Conservation (phyloP, 495 filamentous ascomycete genomes). For the Monascus purpureus region DNA sequence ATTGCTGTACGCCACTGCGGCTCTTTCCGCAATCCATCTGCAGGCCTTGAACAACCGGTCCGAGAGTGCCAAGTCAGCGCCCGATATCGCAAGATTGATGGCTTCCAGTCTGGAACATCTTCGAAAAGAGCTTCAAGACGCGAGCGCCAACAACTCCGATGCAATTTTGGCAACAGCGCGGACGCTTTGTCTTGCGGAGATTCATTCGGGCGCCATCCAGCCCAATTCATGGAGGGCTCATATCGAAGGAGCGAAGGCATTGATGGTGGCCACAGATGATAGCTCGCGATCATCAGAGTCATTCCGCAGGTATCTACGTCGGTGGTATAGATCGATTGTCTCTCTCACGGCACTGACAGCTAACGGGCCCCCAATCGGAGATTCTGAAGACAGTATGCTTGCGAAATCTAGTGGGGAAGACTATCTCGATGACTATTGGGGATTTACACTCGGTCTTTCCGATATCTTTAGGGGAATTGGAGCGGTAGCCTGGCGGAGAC, state of each 20-base stretch:
- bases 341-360: conserved; percentile 32
- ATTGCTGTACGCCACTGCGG: conserved; percentile 31
- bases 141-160: conserved; percentile 22
- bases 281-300: conserved; percentile 16
- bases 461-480: conserved; percentile 31
- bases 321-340: conserved; percentile 34
- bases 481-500: conserved; percentile 25
- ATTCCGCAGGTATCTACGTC: conserved; percentile 29
- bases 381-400: conserved; percentile 10
- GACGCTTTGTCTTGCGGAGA: conserved; percentile 34
- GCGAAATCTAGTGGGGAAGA: too few relatives aligned
- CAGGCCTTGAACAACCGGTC: conserved; percentile 30
- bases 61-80: conserved; percentile 27
- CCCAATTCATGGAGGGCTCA: conserved; percentile 35
- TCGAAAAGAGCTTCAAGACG: conserved; percentile 27
- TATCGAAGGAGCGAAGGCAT: conserved; percentile 28
- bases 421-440: conserved; percentile 36
- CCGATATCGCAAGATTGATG: conserved; percentile 31
- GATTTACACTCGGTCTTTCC: conserved; percentile 27
- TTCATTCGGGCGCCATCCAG: conserved; percentile 32
- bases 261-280: conserved; percentile 21
- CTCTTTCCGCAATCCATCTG: conserved; percentile 33
- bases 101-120: conserved; percentile 33
- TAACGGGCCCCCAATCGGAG: conserved; percentile 31
- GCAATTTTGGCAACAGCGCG: conserved; percentile 33